Percentiles rank a stretch among this genome's conserved stretches.
These are phyloP conservation scores for Exophiala xenobiotica DNA, from an alignment of 2,329 filamentous ascomycete genomes.

Conservation along the genomic window DNA sequence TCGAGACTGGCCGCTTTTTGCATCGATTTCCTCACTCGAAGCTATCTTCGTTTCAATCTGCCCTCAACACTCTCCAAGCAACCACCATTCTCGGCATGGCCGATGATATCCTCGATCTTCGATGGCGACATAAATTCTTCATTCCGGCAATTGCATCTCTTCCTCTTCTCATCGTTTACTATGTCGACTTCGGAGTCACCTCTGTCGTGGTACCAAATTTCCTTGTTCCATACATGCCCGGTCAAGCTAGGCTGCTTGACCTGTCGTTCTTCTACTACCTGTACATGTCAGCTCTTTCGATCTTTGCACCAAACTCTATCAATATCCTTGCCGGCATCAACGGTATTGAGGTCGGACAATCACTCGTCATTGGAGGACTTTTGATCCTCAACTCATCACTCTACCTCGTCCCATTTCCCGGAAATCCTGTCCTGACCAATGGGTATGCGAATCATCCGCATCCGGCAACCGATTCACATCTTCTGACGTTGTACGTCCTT, in stretches of 20 bases:
- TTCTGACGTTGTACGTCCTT: constrained; percentile 93
- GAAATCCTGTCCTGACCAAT: constrained; percentile 29
- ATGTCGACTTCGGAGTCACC: constrained; percentile 96
- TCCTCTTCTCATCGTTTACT: constrained; percentile 93
- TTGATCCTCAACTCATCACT: constrained; percentile 83
- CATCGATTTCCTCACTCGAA: constrained; percentile 95
- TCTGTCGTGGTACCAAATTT: constrained; percentile 88
- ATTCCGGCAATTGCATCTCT: constrained; percentile 93
- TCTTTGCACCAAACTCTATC: constrained; percentile 98
- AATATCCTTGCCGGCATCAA: constrained; percentile 99
- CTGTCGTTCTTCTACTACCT: constrained; percentile 83
- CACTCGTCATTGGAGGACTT: constrained; percentile 80
- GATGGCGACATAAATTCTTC: constrained; percentile 98
- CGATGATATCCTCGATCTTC: constrained; percentile 95
- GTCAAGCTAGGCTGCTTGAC: constrained; percentile 71
- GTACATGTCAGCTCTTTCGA: constrained; percentile 95
- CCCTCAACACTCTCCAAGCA: constrained; percentile 86
- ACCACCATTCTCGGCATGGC: constrained; percentile 89
- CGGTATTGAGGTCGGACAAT: constrained; percentile 94
- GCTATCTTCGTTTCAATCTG: constrained; percentile 93
- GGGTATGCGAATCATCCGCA: constrained; percentile 71
- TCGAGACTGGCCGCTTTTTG: constrained; percentile 79
- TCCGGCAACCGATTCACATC: constrained; percentile 89
- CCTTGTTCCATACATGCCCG: constrained; percentile 70
- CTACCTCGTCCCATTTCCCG: constrained; percentile 67